Evolutionary conservation across 2,329 filamentous ascomycete species (phyloP), one percentile per base, ranked within the genome.

Genomic region (Macrophomina pseudophaseolina): DNA sequence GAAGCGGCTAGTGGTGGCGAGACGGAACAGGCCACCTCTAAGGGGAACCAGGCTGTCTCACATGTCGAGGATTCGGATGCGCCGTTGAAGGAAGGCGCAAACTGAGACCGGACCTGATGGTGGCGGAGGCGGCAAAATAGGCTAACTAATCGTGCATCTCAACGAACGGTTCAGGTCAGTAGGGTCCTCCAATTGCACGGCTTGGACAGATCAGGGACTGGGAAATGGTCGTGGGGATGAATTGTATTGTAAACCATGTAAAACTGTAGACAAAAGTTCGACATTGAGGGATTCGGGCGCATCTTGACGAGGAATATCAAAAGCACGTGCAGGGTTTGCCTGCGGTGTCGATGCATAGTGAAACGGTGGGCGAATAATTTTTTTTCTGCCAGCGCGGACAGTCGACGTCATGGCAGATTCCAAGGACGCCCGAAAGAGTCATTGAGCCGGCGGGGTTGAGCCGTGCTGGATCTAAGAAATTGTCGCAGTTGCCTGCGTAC

Each of bases 381-480:
- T 62, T 44, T 49, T 59, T 35, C 23, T 48, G 56, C 56, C 38
- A 28, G 42, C 44, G 58, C 30, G 58, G 58, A 16, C 58, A 30
- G 28, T 35, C 44, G 58, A 62, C 58, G 58, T 62, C 58, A 62
- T 49, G 30, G 58, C 42, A 51, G 38, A 62, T 62, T 62, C 40
- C 58, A 62, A 62, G 30, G 44, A 44, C 44, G 58, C 58, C 58
- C 44, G 32, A 62, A 62, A 62, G 42, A 62, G 58, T 51, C 58
- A 62, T 62, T 51, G 23, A 49, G 12, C 58, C 58, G 58, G 58
- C 58, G 44, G 30, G 30, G 42, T 49, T 49, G 44, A 62, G 58
- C 42, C 44, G 58, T n/a, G 46, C 32, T 23, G 40, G 12, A 5
- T 51, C n/a, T 62, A 16, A 42, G 44, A 49, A 42, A 40, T 38